Base-by-base conservation (phyloP, 305 asterid species). In the Ilex paraguariensis region DNA sequence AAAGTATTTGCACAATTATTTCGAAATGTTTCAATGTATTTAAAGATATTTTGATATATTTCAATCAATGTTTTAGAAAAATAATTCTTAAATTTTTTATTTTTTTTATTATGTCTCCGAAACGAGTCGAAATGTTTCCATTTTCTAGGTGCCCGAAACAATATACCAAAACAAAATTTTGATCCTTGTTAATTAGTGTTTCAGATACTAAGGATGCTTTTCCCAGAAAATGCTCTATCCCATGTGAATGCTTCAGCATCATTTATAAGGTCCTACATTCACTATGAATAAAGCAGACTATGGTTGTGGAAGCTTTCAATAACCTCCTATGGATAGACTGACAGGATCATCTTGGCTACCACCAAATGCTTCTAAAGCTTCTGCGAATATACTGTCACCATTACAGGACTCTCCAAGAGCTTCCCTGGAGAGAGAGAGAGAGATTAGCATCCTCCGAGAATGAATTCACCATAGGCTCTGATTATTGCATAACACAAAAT, bases 51-150 rank as follows among this genome's bases (percentile, higher is more conserved):
- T n/a, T n/a, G n/a, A n/a, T n/a, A n/a, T n/a, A n/a, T n/a, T n/a
- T n/a, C n/a, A n/a, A n/a, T n/a, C n/a, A n/a, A n/a, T n/a, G n/a
- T n/a, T n/a, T n/a, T n/a, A n/a, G n/a, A n/a, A n/a, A n/a, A n/a
- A n/a, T n/a, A n/a, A n/a, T n/a, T n/a, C n/a, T n/a, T n/a, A n/a
- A n/a, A n/a, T n/a, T n/a, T n/a, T n/a, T n/a, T n/a, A n/a, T n/a
- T 77, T 90, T 94, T 54, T 98, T 98, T 8, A 98, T 91, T 80
- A 91, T 94, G 99, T 94, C 99, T 16, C 99, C 98, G 0, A 91
- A 88, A 91, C 91, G 91, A 85, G 98, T 94, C n/a, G n/a, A n/a
- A n/a, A n/a, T n/a, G 13, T 52, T 33, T 56, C n/a, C 46, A 15
- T 14, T 54, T 53, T 15, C 31, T 31, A 48, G 33, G 36, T 13